These are phyloP conservation scores for Thraustochytrium striatum DNA, from an alignment of 352 stramenopile species.

Conservation along the genomic window DNA sequence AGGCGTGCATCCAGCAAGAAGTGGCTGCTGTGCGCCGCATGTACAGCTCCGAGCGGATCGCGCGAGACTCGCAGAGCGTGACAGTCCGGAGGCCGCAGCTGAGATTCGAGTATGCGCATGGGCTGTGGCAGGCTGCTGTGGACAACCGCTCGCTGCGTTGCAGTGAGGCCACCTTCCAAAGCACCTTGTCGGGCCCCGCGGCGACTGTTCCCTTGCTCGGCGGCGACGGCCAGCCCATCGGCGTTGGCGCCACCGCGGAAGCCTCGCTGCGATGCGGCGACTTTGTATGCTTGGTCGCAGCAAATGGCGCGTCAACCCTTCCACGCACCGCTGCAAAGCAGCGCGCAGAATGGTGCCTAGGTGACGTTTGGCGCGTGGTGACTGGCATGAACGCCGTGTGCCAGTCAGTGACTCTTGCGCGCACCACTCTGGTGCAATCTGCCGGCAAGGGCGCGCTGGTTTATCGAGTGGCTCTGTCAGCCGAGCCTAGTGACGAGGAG, in stretches of 20 bases:
- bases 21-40: neutral
- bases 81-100: neutral
- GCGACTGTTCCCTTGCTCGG: neutral
- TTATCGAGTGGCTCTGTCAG: neutral
- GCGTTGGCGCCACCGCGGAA: neutral
- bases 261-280: neutral
- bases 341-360: constrained; percentile 1
- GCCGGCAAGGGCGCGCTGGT: constrained; percentile 1
- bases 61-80: neutral
- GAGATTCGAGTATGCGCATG: neutral
- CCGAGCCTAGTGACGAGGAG: neutral
- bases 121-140: neutral
- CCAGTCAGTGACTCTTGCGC: neutral
- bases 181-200: neutral
- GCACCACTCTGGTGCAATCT: neutral
- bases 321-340: too few species aligned
- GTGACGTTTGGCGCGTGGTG: neutral
- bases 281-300: neutral
- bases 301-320: too few species aligned
- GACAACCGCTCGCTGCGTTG: neutral
- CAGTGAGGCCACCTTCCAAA: neutral
- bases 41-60: neutral
- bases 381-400: neutral
- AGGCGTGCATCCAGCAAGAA: neutral
- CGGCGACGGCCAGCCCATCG: neutral